Base-by-base conservation (phyloP, 2,329 filamentous ascomycete genomes). In the Hypoxylon rubiginosum region DNA sequence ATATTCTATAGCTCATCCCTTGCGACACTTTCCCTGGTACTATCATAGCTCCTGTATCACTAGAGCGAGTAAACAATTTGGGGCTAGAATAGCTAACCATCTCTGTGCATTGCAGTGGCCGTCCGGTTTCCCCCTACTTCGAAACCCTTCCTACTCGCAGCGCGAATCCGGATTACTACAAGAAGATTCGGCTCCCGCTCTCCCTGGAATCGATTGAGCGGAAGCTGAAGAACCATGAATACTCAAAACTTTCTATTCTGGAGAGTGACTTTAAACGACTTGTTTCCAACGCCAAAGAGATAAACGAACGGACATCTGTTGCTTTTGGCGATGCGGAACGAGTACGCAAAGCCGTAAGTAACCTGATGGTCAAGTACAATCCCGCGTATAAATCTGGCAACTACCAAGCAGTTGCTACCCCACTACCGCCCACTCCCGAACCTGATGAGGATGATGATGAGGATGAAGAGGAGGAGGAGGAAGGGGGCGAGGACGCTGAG, bases 241-340 rank as follows among this genome's bases (percentile, higher is more conserved):
- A 97, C 76, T 77, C 85, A 13, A 91, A 82, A 55, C 84, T 97
- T 52, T 89, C 92, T 5, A 85, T 90, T 53, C 82, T 97, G 11
- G 94, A 97, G 79, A 90, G 91, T 75, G 94, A 94, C 76, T 87
- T 95, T 76, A 97, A 96, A 82, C 90, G 93, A 68, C 92, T 97
- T 85, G 91, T 97, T 59, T 86, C 89, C 69, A 97, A 97, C 75
- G 92, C 92, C 36, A 97, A 97, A 78, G 90, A 93, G 58, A 96
- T 89, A 80, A 95, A 95, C 74, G 85, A 90, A 64, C 91, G 91
- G 71, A 86, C 86, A 46, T 93, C 92, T 0, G 82, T 88, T 62
- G 85, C 91, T 39, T 95, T 91, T 75, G 91, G 93, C 46, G 93
- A 97, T 81, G 93, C 94, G 8, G 94, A 97, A 79, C 89, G 93